These are phyloP conservation scores for Garcileccinum viscosum DNA, from an alignment of 1,284 basidiomycete species.

Conservation along the genomic window DNA sequence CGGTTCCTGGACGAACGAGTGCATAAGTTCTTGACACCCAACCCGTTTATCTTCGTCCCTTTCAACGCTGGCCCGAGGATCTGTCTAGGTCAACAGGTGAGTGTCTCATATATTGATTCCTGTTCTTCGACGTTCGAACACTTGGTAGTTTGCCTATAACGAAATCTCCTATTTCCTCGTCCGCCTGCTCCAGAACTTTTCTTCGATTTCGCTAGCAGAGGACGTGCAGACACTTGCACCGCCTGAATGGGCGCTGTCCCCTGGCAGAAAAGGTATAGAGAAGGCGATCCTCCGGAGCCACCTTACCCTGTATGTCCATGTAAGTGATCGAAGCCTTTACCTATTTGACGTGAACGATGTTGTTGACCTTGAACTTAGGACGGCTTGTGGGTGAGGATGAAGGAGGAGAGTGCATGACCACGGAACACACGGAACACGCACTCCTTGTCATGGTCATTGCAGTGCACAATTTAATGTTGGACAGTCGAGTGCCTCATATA, in stretches of 20 bases:
- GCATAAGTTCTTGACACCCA: constrained; percentile 36
- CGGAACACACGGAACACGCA: neutral
- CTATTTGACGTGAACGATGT: neutral
- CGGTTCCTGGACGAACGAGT: constrained; percentile 45
- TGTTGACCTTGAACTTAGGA: constrained; percentile 12
- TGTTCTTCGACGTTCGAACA: neutral
- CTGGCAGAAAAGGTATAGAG: constrained; percentile 35
- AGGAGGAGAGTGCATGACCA: constrained; percentile 5
- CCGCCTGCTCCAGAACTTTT: constrained; percentile 48
- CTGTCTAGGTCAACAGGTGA: constrained; percentile 53
- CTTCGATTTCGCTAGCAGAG: constrained; percentile 40
- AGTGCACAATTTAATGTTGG: neutral
- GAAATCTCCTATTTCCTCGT: constrained; percentile 48
- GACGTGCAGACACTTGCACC: constrained; percentile 46
- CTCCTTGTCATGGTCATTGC: neutral
- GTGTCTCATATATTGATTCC: neutral
- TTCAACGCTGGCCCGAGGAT: constrained; percentile 54
- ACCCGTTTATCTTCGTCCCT: constrained; percentile 46
- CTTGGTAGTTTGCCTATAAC: constrained; percentile 48
- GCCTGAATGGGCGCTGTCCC: constrained; percentile 30
- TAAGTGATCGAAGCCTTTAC: constrained; percentile 16
- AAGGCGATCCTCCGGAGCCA: constrained; percentile 44
- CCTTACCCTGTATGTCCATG: constrained; percentile 58
- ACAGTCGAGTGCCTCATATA: neutral
- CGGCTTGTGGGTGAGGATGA: constrained; percentile 28